phyloP scores from a whole-genome alignment of 805 yeast genomes.

The Candida xiaguanensis region DNA sequence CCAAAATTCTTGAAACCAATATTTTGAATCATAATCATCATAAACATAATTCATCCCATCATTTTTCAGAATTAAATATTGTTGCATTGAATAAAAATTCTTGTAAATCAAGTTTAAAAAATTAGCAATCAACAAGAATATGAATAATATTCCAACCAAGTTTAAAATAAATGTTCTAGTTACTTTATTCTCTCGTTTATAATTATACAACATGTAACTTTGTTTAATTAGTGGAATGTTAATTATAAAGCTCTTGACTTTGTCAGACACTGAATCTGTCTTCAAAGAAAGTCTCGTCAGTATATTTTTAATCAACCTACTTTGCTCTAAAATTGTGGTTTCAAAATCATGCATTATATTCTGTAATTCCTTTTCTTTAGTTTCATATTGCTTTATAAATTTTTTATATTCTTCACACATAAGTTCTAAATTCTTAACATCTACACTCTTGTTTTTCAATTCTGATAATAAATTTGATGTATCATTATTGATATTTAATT shows the following conservation, averaged over 20 bases:
- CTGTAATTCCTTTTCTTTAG: conserved; percentile 11
- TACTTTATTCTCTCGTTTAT: conserved; percentile 19
- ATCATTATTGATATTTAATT: conserved; percentile 1
- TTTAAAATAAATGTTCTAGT: conserved; percentile 19
- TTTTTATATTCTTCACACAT: conserved; percentile 17
- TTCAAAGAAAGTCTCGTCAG: conserved; percentile 12
- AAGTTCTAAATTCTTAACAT: conserved; percentile 10
- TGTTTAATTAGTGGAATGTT: conserved; percentile 31
- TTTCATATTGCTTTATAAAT: conserved; percentile 12
- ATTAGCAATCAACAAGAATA: conserved; percentile 18
- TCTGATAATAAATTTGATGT: conserved; percentile 1
- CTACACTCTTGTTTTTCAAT: conserved; percentile 8
- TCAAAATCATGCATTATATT: conserved; percentile 12
- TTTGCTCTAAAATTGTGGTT: conserved; percentile 18
- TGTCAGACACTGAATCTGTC: background rate
- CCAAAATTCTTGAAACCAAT: conserved; percentile 25
- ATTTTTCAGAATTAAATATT: background rate
- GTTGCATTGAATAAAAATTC: background rate
- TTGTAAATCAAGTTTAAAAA: conserved; percentile 12
- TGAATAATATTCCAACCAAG: conserved; percentile 18
- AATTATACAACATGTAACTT: conserved; percentile 21
- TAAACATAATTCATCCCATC: conserved; percentile 6
- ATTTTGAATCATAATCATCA: conserved; percentile 14
- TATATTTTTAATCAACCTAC: conserved; percentile 15
- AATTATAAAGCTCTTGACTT: conserved; percentile 15